These are phyloP conservation scores for Ganoderma resinaceum DNA, from an alignment of 1,284 basidiomycete genomes.

Conservation along the genomic window DNA sequence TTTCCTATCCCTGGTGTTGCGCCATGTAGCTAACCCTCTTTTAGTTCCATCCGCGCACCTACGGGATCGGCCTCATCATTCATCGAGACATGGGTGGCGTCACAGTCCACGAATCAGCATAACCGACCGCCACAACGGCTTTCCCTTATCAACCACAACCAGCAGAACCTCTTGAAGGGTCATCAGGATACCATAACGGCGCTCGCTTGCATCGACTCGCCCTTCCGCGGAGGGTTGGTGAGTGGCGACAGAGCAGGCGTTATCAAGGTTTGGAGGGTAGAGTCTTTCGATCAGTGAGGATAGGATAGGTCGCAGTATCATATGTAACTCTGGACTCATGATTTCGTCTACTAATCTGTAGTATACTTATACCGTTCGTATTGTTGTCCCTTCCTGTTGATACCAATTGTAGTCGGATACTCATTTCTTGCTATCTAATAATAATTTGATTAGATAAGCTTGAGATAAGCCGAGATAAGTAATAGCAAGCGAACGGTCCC, in stretches of 20 bases:
- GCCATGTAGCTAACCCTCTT: background rate
- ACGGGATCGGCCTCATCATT: slow-evolving; percentile 55
- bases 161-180: slow-evolving; percentile 77
- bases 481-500: background rate
- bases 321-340: slow-evolving; percentile 17
- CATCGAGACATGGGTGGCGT: slow-evolving; percentile 71
- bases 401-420: background rate
- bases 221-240: slow-evolving; percentile 86
- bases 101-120: slow-evolving; percentile 51
- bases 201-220: slow-evolving; percentile 82
- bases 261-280: slow-evolving; percentile 85
- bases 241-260: slow-evolving; percentile 85
- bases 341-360: slow-evolving; percentile 3
- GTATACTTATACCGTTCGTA: background rate
- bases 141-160: slow-evolving; percentile 79
- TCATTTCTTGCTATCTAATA: background rate
- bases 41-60: slow-evolving; percentile 42
- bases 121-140: slow-evolving; percentile 78
- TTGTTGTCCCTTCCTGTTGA: background rate
- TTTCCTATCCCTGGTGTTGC: slow-evolving; percentile 6
- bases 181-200: slow-evolving; percentile 89
- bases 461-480: background rate
- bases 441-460: background rate
- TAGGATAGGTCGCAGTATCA: background rate
- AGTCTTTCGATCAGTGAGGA: slow-evolving; percentile 48